Percentiles rank a stretch among this genome's conserved stretches.
phyloP scores from a whole-genome alignment of 1,139 yeast species.

The Geotrichum restrictum region DNA sequence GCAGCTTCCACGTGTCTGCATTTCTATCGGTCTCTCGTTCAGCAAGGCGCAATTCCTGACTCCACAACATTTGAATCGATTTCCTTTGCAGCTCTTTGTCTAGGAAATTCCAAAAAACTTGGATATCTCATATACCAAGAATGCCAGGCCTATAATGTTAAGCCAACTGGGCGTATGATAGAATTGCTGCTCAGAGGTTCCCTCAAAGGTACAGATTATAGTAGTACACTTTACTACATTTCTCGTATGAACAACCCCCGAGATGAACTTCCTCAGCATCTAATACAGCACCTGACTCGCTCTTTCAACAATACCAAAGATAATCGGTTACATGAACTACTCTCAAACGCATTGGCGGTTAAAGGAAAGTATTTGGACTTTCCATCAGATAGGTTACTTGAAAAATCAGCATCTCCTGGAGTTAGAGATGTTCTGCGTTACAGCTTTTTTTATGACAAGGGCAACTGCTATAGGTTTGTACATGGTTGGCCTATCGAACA shows the following conservation, averaged over 20 bases:
- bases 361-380: slow-evolving; percentile 21
- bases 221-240: slow-evolving; percentile 6
- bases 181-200: slow-evolving; percentile 33
- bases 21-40: slow-evolving; percentile 25
- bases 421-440: slow-evolving; percentile 18
- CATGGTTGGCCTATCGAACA: slow-evolving; percentile 23
- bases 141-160: slow-evolving; percentile 13
- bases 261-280: slow-evolving; percentile 16
- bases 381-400: slow-evolving; percentile 23
- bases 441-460: slow-evolving; percentile 23
- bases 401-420: slow-evolving; percentile 14
- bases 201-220: slow-evolving; percentile 29
- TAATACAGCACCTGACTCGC: slow-evolving; percentile 26
- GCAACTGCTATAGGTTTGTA: slow-evolving; percentile 23
- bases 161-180: slow-evolving; percentile 26
- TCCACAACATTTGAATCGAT: slow-evolving; percentile 30
- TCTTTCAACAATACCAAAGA: slow-evolving; percentile 21
- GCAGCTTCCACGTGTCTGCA: slow-evolving; percentile 5
- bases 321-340: slow-evolving; percentile 15
- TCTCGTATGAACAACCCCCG: background rate
- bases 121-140: slow-evolving; percentile 31
- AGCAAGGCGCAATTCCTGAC: slow-evolving; percentile 24
- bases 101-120: slow-evolving; percentile 35
- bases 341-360: slow-evolving; percentile 4
- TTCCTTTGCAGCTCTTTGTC: slow-evolving; percentile 30